Percentiles rank a stretch among this genome's conserved stretches.
phyloP scores from a whole-genome alignment of 1,139 yeast genomes.

The Kurtzmaniella quercitrusa region DNA sequence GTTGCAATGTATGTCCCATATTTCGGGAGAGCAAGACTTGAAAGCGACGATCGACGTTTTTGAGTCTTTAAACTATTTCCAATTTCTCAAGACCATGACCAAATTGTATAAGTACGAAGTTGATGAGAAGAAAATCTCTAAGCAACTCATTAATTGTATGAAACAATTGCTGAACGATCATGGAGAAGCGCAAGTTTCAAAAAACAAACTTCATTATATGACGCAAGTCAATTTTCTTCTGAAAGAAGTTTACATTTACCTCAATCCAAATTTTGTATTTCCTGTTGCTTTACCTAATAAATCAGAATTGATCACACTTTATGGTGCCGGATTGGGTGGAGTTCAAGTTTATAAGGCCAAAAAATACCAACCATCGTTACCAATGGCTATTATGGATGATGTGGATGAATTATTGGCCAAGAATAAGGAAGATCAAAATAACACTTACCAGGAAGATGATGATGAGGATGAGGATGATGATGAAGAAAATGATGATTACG shows the following conservation, averaged over 20 bases:
- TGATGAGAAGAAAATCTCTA: constrained; percentile 62
- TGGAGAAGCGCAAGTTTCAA: constrained; percentile 35
- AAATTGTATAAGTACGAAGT: constrained; percentile 84
- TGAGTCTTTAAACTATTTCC: constrained; percentile 62
- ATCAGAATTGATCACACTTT: constrained; percentile 54
- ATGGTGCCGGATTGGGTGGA: constrained; percentile 62
- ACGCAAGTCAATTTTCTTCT: constrained; percentile 38
- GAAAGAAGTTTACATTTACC: constrained; percentile 40
- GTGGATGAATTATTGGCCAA: constrained; percentile 51
- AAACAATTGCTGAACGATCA: constrained; percentile 33
- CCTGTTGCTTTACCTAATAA: constrained; percentile 56
- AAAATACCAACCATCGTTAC: constrained; percentile 60
- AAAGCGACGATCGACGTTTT: constrained; percentile 55
- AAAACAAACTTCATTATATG: constrained; percentile 36
- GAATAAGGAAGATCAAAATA: constrained; percentile 30
- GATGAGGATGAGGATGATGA: constrained; percentile 20
- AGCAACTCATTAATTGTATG: constrained; percentile 35
- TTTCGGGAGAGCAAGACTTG: constrained; percentile 53
- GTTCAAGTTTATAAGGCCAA: constrained; percentile 41
- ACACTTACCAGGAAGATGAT: constrained; percentile 28
- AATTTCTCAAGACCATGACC: constrained; percentile 59
- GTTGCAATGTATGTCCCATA: constrained; percentile 77
- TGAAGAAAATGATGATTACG: constrained; percentile 13
- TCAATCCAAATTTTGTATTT: constrained; percentile 47
- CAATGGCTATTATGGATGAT: constrained; percentile 56